A percentile compares a stretch with the other conserved stretches of the same genome.
phyloP scores from a whole-genome alignment of 1,139 yeast species.

The Sugiyamaella paludigena region DNA sequence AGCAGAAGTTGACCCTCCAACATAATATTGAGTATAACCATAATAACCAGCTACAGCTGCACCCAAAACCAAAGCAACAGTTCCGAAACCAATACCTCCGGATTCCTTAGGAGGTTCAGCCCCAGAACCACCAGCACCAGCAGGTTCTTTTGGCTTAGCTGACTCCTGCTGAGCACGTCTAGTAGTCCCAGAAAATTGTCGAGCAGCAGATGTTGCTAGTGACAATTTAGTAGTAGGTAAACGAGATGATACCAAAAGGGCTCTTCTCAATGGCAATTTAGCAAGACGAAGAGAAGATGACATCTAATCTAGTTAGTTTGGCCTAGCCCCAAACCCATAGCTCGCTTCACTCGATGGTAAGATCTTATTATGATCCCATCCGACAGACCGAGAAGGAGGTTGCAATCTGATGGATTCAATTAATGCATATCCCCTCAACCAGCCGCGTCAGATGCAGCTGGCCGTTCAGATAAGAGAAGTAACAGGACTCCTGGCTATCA shows the following conservation, averaged over 20 bases:
- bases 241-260: background rate
- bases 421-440: no score
- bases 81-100: constrained; percentile 10
- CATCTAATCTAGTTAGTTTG: background rate
- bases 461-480: no score
- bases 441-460: no score
- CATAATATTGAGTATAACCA: constrained; percentile 21
- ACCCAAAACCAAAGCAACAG: constrained; percentile 21
- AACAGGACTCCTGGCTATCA: no score
- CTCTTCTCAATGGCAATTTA: constrained; percentile 13
- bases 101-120: constrained; percentile 7
- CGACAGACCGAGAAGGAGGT: no score
- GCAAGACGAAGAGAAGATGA: constrained; percentile 18
- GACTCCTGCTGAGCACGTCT: constrained; percentile 10
- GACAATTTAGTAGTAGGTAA: constrained; percentile 1
- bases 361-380: no score
- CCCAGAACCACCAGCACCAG: background rate
- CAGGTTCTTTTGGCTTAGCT: constrained; percentile 11
- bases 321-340: no score
- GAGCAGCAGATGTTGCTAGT: background rate
- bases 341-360: no score
- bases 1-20: constrained; percentile 11
- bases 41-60: constrained; percentile 29
- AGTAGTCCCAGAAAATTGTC: constrained; percentile 9
- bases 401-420: no score